Conservation (phyloP, 805 yeast genomes). For the Lipomyces starkeyi region DNA sequence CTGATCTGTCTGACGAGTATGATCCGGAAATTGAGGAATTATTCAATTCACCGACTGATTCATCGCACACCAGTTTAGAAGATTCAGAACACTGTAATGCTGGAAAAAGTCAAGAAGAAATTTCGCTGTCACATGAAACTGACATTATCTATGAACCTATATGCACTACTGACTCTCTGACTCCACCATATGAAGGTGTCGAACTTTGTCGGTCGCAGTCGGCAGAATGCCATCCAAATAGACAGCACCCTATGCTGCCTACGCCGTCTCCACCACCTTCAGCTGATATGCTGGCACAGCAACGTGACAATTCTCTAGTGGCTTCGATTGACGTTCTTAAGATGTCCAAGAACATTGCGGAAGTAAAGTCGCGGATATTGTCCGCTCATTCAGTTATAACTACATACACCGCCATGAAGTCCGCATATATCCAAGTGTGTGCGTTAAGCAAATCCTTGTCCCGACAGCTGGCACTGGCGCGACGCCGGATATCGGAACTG, state of each 20-base stretch:
- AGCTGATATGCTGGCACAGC: slow-evolving; percentile 8
- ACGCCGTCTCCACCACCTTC: slow-evolving; percentile 11
- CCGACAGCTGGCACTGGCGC: slow-evolving; percentile 18
- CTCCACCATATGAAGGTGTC: not conserved
- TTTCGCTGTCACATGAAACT: not conserved
- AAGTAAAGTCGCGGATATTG: slow-evolving; percentile 39
- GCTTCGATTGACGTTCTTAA: slow-evolving; percentile 4
- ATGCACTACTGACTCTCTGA: not conserved
- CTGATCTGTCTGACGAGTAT: not conserved
- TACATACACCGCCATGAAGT: slow-evolving; percentile 41
- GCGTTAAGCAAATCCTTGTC: slow-evolving; percentile 13
- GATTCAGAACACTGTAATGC: not conserved
- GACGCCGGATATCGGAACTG: slow-evolving; percentile 15
- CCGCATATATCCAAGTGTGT: slow-evolving; percentile 42
- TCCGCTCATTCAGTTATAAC: slow-evolving; percentile 41
- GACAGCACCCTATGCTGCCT: not conserved
- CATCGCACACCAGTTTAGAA: not conserved
- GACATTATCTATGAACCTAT: not conserved
- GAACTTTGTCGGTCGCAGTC: not conserved
- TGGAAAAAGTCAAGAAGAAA: not conserved
- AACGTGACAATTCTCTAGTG: not conserved
- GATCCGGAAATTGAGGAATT: not conserved
- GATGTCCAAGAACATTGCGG: slow-evolving; percentile 21
- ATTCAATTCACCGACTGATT: not conserved
- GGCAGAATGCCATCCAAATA: not conserved